A percentile compares a stretch with the other conserved stretches of the same genome.
These are phyloP conservation scores for Penicillium sp. DNA, from an alignment of 2,329 filamentous ascomycete species.

Conservation along the genomic window DNA sequence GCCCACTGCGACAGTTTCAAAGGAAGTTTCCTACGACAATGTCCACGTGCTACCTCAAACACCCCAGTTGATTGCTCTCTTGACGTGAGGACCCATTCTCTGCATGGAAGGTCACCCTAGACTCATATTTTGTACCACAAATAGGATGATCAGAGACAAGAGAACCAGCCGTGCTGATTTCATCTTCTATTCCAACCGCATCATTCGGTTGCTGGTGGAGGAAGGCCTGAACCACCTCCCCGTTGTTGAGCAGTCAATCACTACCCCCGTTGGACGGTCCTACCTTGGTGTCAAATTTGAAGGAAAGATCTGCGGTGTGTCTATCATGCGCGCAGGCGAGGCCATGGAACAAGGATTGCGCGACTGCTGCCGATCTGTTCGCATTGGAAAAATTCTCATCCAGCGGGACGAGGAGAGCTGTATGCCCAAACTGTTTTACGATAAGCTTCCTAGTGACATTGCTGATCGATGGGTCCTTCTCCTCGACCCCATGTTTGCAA, in stretches of 20 bases:
- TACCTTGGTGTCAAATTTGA: slow-evolving; percentile 92
- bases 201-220: slow-evolving; percentile 91
- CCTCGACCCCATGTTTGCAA: slow-evolving; percentile 98
- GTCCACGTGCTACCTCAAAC: slow-evolving; percentile 86
- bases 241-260: slow-evolving; percentile 77
- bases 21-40: slow-evolving; percentile 69
- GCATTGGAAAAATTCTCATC: slow-evolving; percentile 97
- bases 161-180: slow-evolving; percentile 88
- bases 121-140: slow-evolving; percentile 10
- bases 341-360: slow-evolving; percentile 95
- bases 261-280: slow-evolving; percentile 75
- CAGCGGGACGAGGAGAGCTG: slow-evolving; percentile 93
- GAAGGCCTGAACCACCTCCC: slow-evolving; percentile 95
- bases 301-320: slow-evolving; percentile 96
- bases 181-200: slow-evolving; percentile 97
- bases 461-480: slow-evolving; percentile 84
- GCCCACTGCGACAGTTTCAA: slow-evolving; percentile 81
- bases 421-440: slow-evolving; percentile 88
- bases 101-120: slow-evolving; percentile 1
- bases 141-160: slow-evolving; percentile 88
- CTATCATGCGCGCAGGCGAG: slow-evolving; percentile 95
- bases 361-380: slow-evolving; percentile 93
- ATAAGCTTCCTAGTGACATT: slow-evolving; percentile 93
- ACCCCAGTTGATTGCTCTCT: slow-evolving; percentile 87
- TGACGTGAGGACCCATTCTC: slow-evolving; percentile 64